Base-by-base conservation (phyloP, 164 flowering plant genomes). In the Magnolia officinalis region DNA sequence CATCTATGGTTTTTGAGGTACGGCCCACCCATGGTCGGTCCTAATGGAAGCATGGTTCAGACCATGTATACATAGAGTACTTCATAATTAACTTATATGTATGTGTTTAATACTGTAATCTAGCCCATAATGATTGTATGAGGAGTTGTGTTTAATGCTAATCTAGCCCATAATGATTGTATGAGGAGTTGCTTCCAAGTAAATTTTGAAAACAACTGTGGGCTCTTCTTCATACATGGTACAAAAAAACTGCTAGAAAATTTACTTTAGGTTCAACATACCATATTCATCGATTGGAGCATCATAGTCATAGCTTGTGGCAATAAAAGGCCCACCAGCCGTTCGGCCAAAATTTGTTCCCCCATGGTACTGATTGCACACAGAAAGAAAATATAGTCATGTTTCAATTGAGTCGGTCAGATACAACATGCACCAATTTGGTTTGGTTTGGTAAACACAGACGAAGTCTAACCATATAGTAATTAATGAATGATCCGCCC, bases 231-330 rank as follows among this genome's bases (percentile, higher is more conserved):
- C 26, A 24, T 24, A 24, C 11, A 52, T 1, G 58, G 58, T 14
- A 5, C 9, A 8, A 52, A 14, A 52, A 52, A 67, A 8, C 29
- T 13, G 9, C 16, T 67, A 18, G 16, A 67, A 26, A 9, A 18
- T 24, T 11, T 68, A 14, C 6, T 68, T 68, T 31, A 26, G 71
- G 71, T 18, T 49, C 5, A n/a, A 16, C 85, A 10, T 91, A 94
- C 99, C 99, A 78, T 87, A 96, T 86, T 96, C 99, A 86, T 96
- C 99, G 64, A 96, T 83, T 64, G 98, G 99, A 72, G 99, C 98
- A 87, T 96, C 99, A 85, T 96, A 96, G 74, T 96, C 99, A 82
- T 94, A 96, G 77, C 98, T 94, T 70, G 99, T 96, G 51, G 99
- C 89, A 72, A 96, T 96, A 77, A 96, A 96, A 21, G 98, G 99